phyloP scores from a whole-genome alignment of 164 flowering plant genomes.

The Tetrastigma voinierianum region DNA sequence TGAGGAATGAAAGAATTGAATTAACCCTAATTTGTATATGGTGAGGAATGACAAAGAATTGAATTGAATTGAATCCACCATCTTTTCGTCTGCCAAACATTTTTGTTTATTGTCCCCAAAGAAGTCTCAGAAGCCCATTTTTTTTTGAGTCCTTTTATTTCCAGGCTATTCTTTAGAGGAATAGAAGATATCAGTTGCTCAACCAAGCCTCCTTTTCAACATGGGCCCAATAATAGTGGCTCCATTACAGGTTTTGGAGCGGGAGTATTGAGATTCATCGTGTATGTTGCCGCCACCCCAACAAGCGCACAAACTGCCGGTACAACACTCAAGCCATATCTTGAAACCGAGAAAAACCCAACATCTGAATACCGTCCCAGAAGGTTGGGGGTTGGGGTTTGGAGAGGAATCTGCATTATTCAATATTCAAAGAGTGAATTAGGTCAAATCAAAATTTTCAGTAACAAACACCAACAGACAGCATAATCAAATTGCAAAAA shows the following conservation, averaged over 20 bases:
- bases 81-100: too few relatives aligned
- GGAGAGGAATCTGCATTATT: constrained; percentile 43
- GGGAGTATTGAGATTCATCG: constrained; percentile 56
- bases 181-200: not conserved
- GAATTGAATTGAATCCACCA: too few relatives aligned
- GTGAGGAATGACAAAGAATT: too few relatives aligned
- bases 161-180: too few relatives aligned
- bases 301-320: constrained; percentile 77
- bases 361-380: constrained; percentile 15
- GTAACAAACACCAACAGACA: not conserved
- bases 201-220: not conserved
- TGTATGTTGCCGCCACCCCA: constrained; percentile 55
- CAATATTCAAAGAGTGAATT: too few relatives aligned
- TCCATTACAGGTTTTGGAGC: constrained; percentile 36
- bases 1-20: too few relatives aligned
- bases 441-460: not conserved
- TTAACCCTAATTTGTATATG: too few relatives aligned
- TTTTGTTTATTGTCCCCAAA: too few relatives aligned
- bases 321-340: constrained; percentile 76
- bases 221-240: constrained; percentile 62
- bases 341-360: constrained; percentile 45
- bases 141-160: not conserved
- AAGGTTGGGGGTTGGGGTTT: too few relatives aligned
- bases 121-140: too few relatives aligned
- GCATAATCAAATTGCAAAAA: too few relatives aligned